These are phyloP conservation scores for Hygrophorus pudorinus DNA, from an alignment of 768 basidiomycete species.

Conservation along the genomic window DNA sequence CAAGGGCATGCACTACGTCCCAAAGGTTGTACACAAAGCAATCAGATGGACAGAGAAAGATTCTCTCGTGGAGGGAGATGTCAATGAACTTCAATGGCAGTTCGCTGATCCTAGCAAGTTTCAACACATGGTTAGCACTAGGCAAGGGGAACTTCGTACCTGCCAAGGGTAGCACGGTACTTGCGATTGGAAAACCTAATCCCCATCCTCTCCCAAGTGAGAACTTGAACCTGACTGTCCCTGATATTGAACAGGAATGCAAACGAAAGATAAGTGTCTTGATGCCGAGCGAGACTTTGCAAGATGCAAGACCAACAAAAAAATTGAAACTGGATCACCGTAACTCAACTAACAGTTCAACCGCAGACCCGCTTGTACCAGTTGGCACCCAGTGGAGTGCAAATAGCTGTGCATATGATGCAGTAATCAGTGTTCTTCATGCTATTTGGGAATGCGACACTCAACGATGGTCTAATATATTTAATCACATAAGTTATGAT, in stretches of 20 bases:
- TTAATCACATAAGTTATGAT: no score
- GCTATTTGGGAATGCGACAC: no score
- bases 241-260: no score
- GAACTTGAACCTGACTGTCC: no score
- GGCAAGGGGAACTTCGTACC: not conserved
- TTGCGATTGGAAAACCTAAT: no score
- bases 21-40: conserved; percentile 9
- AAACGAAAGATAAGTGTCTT: no score
- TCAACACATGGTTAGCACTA: not conserved
- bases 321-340: not conserved
- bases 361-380: not conserved
- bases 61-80: conserved; percentile 5
- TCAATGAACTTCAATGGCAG: not conserved
- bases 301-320: no score
- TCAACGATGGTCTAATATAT: no score
- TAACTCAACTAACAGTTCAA: not conserved
- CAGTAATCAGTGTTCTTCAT: no score
- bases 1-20: conserved; percentile 16
- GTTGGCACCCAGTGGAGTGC: conserved; percentile 13
- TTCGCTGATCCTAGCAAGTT: not conserved
- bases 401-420: conserved; percentile 25
- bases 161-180: no score
- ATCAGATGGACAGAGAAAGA: conserved; percentile 13
- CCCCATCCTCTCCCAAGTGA: no score
- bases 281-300: no score